Conservation (phyloP, 2,329 filamentous ascomycete species). For the Amauroascus niger region DNA sequence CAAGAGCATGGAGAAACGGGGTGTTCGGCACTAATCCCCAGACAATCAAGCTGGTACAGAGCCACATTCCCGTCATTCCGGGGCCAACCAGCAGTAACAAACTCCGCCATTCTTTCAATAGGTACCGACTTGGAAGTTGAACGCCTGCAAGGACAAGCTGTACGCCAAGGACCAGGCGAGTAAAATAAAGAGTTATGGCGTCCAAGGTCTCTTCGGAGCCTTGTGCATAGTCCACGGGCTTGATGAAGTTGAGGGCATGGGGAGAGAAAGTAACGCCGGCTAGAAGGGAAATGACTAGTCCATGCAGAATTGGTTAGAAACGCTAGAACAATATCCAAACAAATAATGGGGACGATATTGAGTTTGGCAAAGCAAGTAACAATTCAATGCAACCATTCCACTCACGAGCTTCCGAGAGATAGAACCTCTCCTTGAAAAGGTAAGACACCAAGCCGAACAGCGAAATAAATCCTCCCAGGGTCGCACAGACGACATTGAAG, state of each 20-base stretch:
- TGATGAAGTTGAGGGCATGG: slow-evolving; percentile 63
- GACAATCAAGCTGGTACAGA: slow-evolving; percentile 66
- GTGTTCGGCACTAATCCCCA: slow-evolving; percentile 66
- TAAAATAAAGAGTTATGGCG: slow-evolving; percentile 70
- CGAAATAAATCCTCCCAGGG: slow-evolving; percentile 77
- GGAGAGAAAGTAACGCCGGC: slow-evolving; percentile 72
- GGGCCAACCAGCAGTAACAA: slow-evolving; percentile 67
- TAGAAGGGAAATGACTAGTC: slow-evolving; percentile 68
- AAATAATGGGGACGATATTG: neutral
- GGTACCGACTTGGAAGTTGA: slow-evolving; percentile 74
- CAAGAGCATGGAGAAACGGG: slow-evolving; percentile 66
- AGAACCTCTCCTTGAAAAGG: slow-evolving; percentile 79
- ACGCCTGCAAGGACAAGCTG: slow-evolving; percentile 83
- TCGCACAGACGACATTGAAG: slow-evolving; percentile 75
- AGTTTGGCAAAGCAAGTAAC: neutral
- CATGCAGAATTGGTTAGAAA: neutral
- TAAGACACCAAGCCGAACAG: slow-evolving; percentile 87
- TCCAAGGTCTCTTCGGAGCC: slow-evolving; percentile 51
- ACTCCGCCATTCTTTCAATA: slow-evolving; percentile 67
- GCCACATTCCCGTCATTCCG: slow-evolving; percentile 80
- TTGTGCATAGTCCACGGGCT: slow-evolving; percentile 64
- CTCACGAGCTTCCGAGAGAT: slow-evolving; percentile 80
- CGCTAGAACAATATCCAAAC: neutral
- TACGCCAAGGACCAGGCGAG: slow-evolving; percentile 75
- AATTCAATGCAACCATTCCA: slow-evolving; percentile 20